Base-by-base conservation (phyloP, 2,329 filamentous ascomycete species). In the Drechslera avenae region DNA sequence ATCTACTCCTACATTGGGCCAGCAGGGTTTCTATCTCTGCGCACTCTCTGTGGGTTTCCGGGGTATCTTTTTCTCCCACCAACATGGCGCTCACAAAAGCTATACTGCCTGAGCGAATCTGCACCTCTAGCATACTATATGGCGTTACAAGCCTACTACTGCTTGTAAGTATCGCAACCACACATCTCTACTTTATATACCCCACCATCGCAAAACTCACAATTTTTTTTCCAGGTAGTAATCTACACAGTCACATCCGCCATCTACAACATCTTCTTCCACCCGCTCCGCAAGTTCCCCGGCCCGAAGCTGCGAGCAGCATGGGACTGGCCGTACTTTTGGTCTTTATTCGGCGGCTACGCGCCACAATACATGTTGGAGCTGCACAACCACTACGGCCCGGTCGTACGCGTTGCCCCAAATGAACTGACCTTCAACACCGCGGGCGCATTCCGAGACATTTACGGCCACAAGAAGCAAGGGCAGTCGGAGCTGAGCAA, bases 271-370 rank as follows among this genome's bases (percentile, higher is more conserved):
- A 59, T 70, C 12, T 73, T 62, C 45, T 68, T 77, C 44, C 71
- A 75, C 30, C 75, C 76, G 4, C 62, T 77, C 0, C 51, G 63
- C 10, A 67, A 64, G 26, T 73, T 66, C 43, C 74, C 75, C 8
- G 76, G 75, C 5, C 75, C 76, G 3, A 67, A 55, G 50, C 45
- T 52, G 57, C 68, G 39, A 59, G 56, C 8, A 48, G 59, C 39
- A 43, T 63, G 35, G n/a, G 64, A 19, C 50, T 58, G 32, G 59
- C 67, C 49, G 47, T 65, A 44, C 39, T 44, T 48, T 39, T 50
- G 55, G 35, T 43, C 31, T 4, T 28, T 62, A 6, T 39, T 57
- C 7, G 42, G 31, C 1, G 69, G 69, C 16, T 28, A 35, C 7
- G 37, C 55, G 8, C 51, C 49, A 6, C 48, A 28, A 34, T 42